Evolutionary conservation across 208 protist species (phyloP), one percentile per base, ranked within the genome.

Genomic region (Leishmania aethiopica): DNA sequence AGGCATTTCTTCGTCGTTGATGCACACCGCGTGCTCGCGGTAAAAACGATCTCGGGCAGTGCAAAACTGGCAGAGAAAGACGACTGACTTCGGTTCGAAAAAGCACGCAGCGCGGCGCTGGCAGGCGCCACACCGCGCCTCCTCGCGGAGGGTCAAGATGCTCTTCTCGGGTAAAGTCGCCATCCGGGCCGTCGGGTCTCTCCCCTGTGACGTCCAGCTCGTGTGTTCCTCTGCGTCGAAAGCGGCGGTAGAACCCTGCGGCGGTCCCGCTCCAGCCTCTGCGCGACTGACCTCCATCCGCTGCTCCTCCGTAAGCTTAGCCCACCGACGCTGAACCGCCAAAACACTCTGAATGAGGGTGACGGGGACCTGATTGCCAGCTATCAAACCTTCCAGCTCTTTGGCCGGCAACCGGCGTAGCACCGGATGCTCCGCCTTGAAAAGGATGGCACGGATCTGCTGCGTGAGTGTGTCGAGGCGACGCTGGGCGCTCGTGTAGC

Each of bases 41-140:
- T 97, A 97, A 78, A 90, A 96, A 42, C 91, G 91, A 64, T 97
- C 94, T 19, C 90, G 88, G 42, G 92, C 88, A 62, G 89, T 93
- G 87, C 94, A 97, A 70, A 93, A 95, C 59, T 91, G 86, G 45
- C 94, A 97, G 35, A 95, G 79, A 86, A 97, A 97, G 62, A 93
- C 80, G 11, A 94, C 87, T 55, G 84, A 94, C 28, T 84, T 62
- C 28, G 86, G 89, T 53, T 91, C 82, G 79, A 97, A 97, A 78
- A 91, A 96, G 80, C 85, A 90, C 40, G 83, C 78, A n/a, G 60
- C 62, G 53, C 91, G 91, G 37, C 88, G 85, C 75, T 90, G 86
- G 78, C 94, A 97, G 7, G 93, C 90, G 1, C 88, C 92, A 75
- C 93, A 96, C 66, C 82, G 81, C 15, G 87, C 85, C 64, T 86